phyloP scores from a whole-genome alignment of 164 flowering plant genomes.

The Protea cynaroides region DNA sequence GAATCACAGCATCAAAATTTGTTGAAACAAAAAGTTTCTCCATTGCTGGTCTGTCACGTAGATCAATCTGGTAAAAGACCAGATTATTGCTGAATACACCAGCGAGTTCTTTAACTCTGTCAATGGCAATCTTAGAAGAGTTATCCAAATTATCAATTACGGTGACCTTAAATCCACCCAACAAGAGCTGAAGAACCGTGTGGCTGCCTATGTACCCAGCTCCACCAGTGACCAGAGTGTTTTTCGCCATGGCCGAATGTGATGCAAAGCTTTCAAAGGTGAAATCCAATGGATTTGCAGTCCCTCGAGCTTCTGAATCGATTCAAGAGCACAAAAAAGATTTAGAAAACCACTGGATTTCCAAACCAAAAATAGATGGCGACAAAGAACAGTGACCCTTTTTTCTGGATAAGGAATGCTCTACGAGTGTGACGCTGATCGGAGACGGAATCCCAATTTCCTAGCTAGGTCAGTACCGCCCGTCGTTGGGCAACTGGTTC shows the following conservation, averaged over 20 bases:
- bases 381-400: no score
- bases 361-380: no score
- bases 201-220: constrained; percentile 86
- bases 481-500: no score
- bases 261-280: no score
- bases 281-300: no score
- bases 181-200: constrained; percentile 64
- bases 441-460: no score
- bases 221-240: constrained; percentile 71
- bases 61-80: constrained; percentile 53
- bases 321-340: no score
- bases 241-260: constrained; percentile 28
- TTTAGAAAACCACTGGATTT: no score
- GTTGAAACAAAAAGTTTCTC: constrained; percentile 60
- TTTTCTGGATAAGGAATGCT: no score
- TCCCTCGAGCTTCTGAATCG: no score
- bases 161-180: constrained; percentile 47
- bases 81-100: constrained; percentile 47
- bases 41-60: constrained; percentile 70
- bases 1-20: constrained; percentile 91
- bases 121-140: constrained; percentile 44
- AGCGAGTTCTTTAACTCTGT: constrained; percentile 52
- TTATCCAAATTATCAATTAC: constrained; percentile 69
- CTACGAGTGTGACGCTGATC: no score
- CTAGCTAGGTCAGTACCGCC: no score